Evolutionary conservation across 108 stramenopile genomes (phyloP), one percentile per base, ranked within the genome.

Genomic region (Cyclotella distinguenda): DNA sequence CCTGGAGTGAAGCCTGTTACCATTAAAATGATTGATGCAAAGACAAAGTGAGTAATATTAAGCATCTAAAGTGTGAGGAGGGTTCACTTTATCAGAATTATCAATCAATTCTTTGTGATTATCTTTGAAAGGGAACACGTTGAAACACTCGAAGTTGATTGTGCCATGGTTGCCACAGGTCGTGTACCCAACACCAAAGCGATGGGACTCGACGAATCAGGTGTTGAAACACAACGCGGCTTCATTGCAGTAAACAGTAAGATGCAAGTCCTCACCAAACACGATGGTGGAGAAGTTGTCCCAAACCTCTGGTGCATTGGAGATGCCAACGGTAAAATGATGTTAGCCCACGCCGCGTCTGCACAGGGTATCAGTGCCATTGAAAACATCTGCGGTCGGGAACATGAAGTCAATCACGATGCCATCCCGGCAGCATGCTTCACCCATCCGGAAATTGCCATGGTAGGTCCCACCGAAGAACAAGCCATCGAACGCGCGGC

Each of bases 251-350:
- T 95, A 32, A 87, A 94, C 52, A 95, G 88, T 47, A 92, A 96
- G 74, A 98, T 98, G 96, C 84, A 88, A 72, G 98, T 99, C 40
- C 76, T 98, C 47, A 91, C 81, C 57, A 89, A 86, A 50, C 79
- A 84, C 53, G 93, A 80, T 11, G 87, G 86, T 13, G 91, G 82
- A 16, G 82, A 82, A 30, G 82, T 96, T 33, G 74, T 97, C 30
- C 94, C 94, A 36, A 78, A 93, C 65, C 32, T 99, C n/a, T 99
- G 90, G 73, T 97, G 97, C 84, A 99, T 99, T 74, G 98, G 98
- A n/a, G 98, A 99, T 78, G 97, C 97, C 58, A 99, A 99, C 82
- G 97, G 97, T 8, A 97, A 96, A 78, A 94, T 97, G 93, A 99
- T 99, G 98, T 80, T 99, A 44, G 98, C 98, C 22, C 98, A 99